These are phyloP conservation scores for Colletotrichum lupini DNA, from an alignment of 2,329 filamentous ascomycete genomes.

Conservation along the genomic window DNA sequence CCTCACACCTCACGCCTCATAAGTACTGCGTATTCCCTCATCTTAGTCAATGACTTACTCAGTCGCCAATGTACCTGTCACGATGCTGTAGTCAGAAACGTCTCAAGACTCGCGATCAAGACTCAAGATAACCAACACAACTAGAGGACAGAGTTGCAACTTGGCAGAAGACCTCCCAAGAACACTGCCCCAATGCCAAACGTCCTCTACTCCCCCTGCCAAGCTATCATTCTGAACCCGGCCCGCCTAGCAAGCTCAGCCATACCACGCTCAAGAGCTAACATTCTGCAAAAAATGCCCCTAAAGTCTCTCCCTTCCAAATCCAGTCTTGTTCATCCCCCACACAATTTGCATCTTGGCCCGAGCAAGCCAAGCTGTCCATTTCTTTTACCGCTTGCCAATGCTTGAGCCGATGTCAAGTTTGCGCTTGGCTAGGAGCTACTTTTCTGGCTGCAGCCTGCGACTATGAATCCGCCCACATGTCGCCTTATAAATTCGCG, in stretches of 20 bases:
- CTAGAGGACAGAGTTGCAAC: background rate
- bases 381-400: background rate
- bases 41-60: background rate
- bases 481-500: background rate
- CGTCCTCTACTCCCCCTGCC: slow-evolving; percentile 7
- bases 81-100: background rate
- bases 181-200: slow-evolving; percentile 15
- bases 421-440: background rate
- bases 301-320: background rate
- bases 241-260: too few species aligned
- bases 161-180: too few species aligned
- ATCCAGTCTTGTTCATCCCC: background rate
- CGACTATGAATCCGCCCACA: too few species aligned
- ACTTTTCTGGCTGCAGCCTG: background rate
- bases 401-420: background rate
- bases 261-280: background rate
- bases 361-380: slow-evolving; percentile 1
- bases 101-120: background rate
- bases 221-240: background rate
- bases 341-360: background rate
- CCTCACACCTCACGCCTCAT: background rate
- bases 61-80: background rate
- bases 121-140: background rate
- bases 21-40: background rate
- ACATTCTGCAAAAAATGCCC: background rate